Conservation (phyloP, 306 rosid species). For the Acmispon strigosus region DNA sequence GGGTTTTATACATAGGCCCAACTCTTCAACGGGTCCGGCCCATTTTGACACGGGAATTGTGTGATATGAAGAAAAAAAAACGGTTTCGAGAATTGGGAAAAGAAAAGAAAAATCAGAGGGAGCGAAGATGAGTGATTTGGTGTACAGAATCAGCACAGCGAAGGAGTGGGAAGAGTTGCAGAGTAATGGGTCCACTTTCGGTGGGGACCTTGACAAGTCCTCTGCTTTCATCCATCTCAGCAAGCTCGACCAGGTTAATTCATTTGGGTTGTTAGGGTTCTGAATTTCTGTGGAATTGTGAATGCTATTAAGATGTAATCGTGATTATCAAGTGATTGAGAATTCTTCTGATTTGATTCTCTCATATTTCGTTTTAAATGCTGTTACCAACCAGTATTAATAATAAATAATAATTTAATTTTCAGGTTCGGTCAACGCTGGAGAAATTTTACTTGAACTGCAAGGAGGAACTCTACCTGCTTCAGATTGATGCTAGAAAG, state of each 20-base stretch:
- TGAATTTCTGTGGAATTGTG: too few species aligned
- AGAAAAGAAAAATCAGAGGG: background rate
- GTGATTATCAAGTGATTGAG: too few species aligned
- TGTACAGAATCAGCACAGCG: conserved; percentile 59
- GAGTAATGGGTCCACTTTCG: conserved; percentile 36
- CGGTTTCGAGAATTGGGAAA: background rate
- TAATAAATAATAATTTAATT: too few species aligned
- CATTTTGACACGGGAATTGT: background rate
- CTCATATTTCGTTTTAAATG: too few species aligned
- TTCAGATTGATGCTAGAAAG: conserved; percentile 76
- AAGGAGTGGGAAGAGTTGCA: conserved; percentile 73
- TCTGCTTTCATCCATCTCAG: conserved; percentile 83
- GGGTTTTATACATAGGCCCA: background rate
- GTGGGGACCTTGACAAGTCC: conserved; percentile 63
- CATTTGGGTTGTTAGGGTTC: too few species aligned
- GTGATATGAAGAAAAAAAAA: background rate
- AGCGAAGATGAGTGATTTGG: conserved; percentile 42
- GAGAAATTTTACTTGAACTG: conserved; percentile 54
- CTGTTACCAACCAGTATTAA: too few species aligned
- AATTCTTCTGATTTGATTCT: too few species aligned
- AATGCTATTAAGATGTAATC: too few species aligned
- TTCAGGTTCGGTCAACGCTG: conserved; percentile 59
- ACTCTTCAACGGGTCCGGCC: background rate
- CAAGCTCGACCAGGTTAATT: conserved; percentile 62
- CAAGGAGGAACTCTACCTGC: conserved; percentile 60